These are phyloP conservation scores for Ophiocordyceps camponoti-leonardi DNA, from an alignment of 2,329 filamentous ascomycete genomes.

Conservation along the genomic window DNA sequence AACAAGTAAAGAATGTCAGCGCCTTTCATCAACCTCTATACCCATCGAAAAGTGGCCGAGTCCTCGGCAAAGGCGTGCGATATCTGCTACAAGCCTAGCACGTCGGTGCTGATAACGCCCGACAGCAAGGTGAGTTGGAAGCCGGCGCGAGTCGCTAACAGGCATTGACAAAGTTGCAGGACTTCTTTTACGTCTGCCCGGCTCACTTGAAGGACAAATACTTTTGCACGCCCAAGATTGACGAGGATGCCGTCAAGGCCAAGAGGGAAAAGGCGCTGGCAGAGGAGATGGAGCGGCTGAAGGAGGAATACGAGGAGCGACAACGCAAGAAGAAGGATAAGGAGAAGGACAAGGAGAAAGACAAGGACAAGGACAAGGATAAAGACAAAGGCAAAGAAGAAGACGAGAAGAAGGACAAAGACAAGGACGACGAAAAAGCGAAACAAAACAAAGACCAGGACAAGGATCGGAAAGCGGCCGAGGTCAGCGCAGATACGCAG, in stretches of 20 bases:
- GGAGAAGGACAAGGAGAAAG: slow-evolving; percentile 27
- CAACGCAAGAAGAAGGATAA: slow-evolving; percentile 53
- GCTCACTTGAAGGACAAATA: slow-evolving; percentile 66
- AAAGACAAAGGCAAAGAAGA: slow-evolving; percentile 9
- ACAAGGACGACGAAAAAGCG: slow-evolving; percentile 7
- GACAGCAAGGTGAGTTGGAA: slow-evolving; percentile 56
- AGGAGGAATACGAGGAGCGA: slow-evolving; percentile 64
- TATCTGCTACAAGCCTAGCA: slow-evolving; percentile 78
- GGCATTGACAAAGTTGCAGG: slow-evolving; percentile 17
- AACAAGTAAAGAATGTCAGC: slow-evolving; percentile 4
- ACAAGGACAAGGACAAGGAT: slow-evolving; percentile 13
- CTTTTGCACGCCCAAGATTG: slow-evolving; percentile 62
- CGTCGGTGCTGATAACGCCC: slow-evolving; percentile 73
- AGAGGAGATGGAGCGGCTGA: slow-evolving; percentile 44
- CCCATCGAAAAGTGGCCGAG: slow-evolving; percentile 74
- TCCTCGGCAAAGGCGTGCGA: slow-evolving; percentile 70
- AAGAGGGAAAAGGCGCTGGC: slow-evolving; percentile 45
- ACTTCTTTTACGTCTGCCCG: slow-evolving; percentile 85
- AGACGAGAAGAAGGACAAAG: slow-evolving; percentile 10
- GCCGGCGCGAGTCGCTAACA: neutral
- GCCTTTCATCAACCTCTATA: slow-evolving; percentile 59
- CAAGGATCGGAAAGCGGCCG: slow-evolving; percentile 9
- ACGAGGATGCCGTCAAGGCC: slow-evolving; percentile 46
- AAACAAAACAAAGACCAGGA: no score
- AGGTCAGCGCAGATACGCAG: slow-evolving; percentile 3